Conservation (phyloP, 306 rosid species). For the Senna tora region DNA sequence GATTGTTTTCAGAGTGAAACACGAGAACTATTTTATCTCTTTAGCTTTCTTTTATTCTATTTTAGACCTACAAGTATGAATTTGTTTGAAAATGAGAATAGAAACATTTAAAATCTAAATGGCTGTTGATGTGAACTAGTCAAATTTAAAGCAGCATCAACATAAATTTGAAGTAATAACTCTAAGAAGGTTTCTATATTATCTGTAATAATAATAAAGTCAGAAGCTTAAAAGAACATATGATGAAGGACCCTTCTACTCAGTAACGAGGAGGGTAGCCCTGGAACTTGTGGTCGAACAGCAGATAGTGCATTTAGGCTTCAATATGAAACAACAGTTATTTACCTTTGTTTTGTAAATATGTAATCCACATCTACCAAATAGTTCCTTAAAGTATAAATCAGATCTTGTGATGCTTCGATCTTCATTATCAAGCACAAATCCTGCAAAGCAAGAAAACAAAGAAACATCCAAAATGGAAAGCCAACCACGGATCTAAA, state of each 20-base stretch:
- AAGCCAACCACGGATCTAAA: constrained; percentile 11
- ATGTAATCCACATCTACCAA: constrained; percentile 79
- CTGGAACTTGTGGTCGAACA: neutral
- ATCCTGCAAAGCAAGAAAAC: constrained; percentile 53
- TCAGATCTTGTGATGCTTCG: constrained; percentile 90
- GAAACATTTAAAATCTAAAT: neutral
- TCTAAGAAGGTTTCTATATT: neutral
- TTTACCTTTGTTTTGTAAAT: constrained; percentile 71
- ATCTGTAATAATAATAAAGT: neutral
- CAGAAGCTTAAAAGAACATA: neutral
- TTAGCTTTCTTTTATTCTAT: neutral
- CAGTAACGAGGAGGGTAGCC: neutral
- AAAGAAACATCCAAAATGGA: constrained; percentile 18
- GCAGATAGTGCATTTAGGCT: neutral
- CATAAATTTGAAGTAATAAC: neutral
- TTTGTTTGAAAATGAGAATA: too few species aligned
- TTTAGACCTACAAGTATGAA: neutral
- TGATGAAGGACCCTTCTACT: neutral
- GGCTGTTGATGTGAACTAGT: neutral
- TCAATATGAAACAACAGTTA: constrained; percentile 1
- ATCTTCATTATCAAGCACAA: constrained; percentile 84
- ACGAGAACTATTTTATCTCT: neutral
- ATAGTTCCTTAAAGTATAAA: constrained; percentile 74
- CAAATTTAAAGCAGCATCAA: constrained; percentile 2
- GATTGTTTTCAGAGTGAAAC: neutral